phyloP scores from a whole-genome alignment of 441 rosid genomes.

The Breynia disticha region DNA sequence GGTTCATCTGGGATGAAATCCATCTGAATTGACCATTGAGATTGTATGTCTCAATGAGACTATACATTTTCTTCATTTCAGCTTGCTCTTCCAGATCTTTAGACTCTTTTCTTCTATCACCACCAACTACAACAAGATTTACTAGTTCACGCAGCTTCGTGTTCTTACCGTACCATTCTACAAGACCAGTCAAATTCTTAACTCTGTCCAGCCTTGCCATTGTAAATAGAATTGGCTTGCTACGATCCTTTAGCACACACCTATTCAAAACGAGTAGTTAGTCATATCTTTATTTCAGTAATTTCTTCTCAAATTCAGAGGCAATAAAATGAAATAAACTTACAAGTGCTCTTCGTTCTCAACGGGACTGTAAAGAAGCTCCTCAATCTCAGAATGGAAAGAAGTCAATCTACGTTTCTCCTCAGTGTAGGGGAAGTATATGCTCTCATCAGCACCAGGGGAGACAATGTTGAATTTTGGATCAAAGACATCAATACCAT shows the following conservation, averaged over 20 bases:
- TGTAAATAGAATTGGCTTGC: constrained; percentile 78
- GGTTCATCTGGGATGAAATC: constrained; percentile 92
- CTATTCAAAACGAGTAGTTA: constrained; percentile 16
- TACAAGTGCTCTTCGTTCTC: constrained; percentile 84
- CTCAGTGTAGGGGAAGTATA: constrained; percentile 76
- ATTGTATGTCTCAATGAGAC: constrained; percentile 55
- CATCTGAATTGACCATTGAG: constrained; percentile 83
- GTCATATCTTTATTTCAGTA: not conserved
- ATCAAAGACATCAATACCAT: constrained; percentile 85
- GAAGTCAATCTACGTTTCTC: constrained; percentile 53
- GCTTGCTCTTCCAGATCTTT: constrained; percentile 77
- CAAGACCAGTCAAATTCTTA: constrained; percentile 79
- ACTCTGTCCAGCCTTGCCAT: constrained; percentile 98
- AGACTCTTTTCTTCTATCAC: constrained; percentile 77
- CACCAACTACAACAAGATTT: constrained; percentile 88
- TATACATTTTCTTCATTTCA: constrained; percentile 77
- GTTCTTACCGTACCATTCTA: constrained; percentile 91
- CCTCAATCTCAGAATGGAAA: constrained; percentile 75
- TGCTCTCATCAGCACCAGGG: constrained; percentile 85
- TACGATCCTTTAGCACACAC: constrained; percentile 63
- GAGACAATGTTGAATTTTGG: constrained; percentile 97
- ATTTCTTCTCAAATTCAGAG: not conserved
- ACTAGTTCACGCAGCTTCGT: constrained; percentile 47
- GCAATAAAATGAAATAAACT: constrained; percentile 18
- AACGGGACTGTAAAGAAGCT: constrained; percentile 73